Percentiles rank a stretch among this genome's conserved stretches.
These are phyloP conservation scores for Hypoxylon sp. DNA, from an alignment of 2,329 filamentous ascomycete genomes.

Conservation along the genomic window DNA sequence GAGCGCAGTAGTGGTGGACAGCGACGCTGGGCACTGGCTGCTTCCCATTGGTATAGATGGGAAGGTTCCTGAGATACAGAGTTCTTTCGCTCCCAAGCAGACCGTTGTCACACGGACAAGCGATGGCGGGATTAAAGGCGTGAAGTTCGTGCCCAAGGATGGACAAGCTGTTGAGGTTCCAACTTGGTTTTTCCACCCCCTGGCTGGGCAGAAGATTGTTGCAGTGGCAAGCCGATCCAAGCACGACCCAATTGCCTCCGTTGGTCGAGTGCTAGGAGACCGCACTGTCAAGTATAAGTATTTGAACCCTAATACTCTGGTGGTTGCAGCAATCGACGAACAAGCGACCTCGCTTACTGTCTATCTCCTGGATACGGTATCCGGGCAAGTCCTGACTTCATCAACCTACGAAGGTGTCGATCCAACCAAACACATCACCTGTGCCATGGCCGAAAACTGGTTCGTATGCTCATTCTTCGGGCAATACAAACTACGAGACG, in stretches of 20 bases:
- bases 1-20: slow-evolving; percentile 68
- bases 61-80: slow-evolving; percentile 62
- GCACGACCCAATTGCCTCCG: slow-evolving; percentile 92
- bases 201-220: slow-evolving; percentile 76
- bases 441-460: slow-evolving; percentile 93
- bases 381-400: slow-evolving; percentile 83
- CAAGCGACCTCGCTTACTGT: slow-evolving; percentile 73
- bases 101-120: slow-evolving; percentile 68
- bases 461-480: slow-evolving; percentile 86
- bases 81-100: slow-evolving; percentile 64
- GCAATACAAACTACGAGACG: slow-evolving; percentile 70
- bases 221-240: slow-evolving; percentile 76
- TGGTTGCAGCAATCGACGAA: slow-evolving; percentile 79
- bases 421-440: slow-evolving; percentile 78
- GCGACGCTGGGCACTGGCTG: slow-evolving; percentile 66
- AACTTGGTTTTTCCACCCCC: slow-evolving; percentile 81
- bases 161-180: slow-evolving; percentile 62
- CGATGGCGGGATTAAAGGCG: slow-evolving; percentile 67
- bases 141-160: slow-evolving; percentile 65
- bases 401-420: slow-evolving; percentile 82
- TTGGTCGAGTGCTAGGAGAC: slow-evolving; percentile 92
- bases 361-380: slow-evolving; percentile 88
- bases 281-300: slow-evolving; percentile 98
- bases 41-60: slow-evolving; percentile 68
- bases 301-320: slow-evolving; percentile 86